Conservation (phyloP, 139 green algal species). For the Prasinococcaceae sp. region DNA sequence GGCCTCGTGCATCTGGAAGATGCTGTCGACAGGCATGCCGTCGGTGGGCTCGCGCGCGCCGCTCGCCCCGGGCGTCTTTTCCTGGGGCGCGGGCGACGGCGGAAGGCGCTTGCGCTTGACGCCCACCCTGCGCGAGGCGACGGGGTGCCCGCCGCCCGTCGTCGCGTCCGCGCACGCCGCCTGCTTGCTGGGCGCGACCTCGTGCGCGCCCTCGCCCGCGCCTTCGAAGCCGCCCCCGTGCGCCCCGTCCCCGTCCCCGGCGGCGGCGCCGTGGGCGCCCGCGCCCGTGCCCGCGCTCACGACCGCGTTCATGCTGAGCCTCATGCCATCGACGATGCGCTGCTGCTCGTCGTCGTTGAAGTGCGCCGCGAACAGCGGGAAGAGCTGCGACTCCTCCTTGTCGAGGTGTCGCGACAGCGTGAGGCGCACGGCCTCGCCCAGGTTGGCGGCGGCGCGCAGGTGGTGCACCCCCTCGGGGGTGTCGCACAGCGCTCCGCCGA, state of each 20-base stretch:
- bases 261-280: neutral
- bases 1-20: slow-evolving; percentile 83
- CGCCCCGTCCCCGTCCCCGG: neutral
- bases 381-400: slow-evolving; percentile 92
- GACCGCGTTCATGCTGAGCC: slow-evolving; percentile 63
- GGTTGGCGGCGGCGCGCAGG: slow-evolving; percentile 26
- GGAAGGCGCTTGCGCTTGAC: too few relatives aligned
- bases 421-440: slow-evolving; percentile 56
- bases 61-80: neutral
- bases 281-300: slow-evolving; percentile 40
- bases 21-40: slow-evolving; percentile 84
- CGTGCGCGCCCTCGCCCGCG: neutral
- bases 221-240: neutral
- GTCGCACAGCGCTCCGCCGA: neutral
- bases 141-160: neutral
- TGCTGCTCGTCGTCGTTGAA: slow-evolving; percentile 72
- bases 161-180: neutral
- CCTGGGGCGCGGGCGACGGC: too few relatives aligned
- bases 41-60: too few relatives aligned
- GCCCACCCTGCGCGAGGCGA: too few relatives aligned
- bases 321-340: slow-evolving; percentile 55
- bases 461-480: slow-evolving; percentile 1
- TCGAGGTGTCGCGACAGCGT: slow-evolving; percentile 80
- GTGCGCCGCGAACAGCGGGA: slow-evolving; percentile 77
- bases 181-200: neutral